Evolutionary conservation across 2,329 filamentous ascomycete genomes (phyloP).

Genomic region (Alternaria conjuncta): DNA sequence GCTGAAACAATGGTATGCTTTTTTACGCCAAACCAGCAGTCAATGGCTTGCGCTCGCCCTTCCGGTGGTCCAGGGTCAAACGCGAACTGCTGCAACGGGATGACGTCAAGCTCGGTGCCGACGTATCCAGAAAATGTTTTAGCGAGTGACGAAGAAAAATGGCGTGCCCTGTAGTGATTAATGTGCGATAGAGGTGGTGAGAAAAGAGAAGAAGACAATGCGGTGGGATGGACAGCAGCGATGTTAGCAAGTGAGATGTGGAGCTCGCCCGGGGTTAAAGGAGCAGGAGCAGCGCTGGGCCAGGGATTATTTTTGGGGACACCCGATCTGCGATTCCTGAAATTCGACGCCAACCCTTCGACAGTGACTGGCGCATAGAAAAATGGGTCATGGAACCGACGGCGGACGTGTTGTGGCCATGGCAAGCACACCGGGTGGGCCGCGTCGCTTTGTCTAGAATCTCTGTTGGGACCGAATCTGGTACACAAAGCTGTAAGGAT

Average conservation of each 20-base stretch:
- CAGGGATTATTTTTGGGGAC: constrained; percentile 26
- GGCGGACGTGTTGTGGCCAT: constrained; percentile 13
- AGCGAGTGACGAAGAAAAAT: constrained; percentile 5
- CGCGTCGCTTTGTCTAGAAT: constrained; percentile 10
- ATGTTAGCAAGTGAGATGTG: constrained; percentile 15
- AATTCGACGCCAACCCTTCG: constrained; percentile 12
- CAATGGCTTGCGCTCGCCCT: constrained; percentile 7
- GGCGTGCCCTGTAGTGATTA: background rate
- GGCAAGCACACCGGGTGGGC: constrained; percentile 16
- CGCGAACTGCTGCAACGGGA: constrained; percentile 1
- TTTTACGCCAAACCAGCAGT: background rate
- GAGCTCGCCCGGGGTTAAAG: constrained; percentile 21
- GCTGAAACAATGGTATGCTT: constrained; percentile 1
- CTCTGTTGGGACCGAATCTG: constrained; percentile 23
- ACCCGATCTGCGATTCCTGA: constrained; percentile 28
- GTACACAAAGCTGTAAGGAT: background rate
- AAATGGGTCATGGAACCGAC: constrained; percentile 23
- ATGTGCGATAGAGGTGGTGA: background rate
- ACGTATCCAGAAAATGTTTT: background rate
- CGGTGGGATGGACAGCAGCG: background rate
- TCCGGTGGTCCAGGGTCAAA: background rate
- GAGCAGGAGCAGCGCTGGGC: constrained; percentile 16
- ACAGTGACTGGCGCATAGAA: constrained; percentile 16
- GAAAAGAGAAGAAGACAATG: background rate
- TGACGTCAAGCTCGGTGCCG: constrained; percentile 12